Percentiles rank a stretch among this genome's conserved stretches.
Conservation (phyloP, 75 land plant species). For the Cunninghamia lanceolata region DNA sequence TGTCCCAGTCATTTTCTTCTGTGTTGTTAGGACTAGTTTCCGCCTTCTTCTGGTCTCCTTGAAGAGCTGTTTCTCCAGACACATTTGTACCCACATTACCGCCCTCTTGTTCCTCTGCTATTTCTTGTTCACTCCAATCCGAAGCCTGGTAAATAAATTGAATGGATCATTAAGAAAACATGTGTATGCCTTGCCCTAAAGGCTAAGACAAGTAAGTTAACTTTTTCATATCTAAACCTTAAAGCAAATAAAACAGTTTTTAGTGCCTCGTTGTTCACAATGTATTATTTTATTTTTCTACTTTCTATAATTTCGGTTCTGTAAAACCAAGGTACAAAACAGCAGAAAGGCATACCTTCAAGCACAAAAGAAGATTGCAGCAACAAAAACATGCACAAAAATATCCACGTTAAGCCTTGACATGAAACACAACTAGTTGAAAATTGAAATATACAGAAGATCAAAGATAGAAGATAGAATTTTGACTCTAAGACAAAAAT, state of each 20-base stretch:
- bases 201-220: neutral
- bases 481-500: too few species aligned
- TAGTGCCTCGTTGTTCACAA: neutral
- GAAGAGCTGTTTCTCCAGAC: constrained; percentile 28
- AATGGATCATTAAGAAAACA: neutral
- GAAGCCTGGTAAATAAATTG: constrained; percentile 8
- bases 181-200: neutral
- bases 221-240: neutral
- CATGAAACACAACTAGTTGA: too few species aligned
- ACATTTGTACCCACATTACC: constrained; percentile 25
- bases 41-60: constrained; percentile 38
- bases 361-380: neutral
- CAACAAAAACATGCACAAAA: neutral
- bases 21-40: constrained; percentile 27
- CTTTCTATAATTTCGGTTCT: neutral
- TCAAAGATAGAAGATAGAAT: too few species aligned
- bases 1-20: constrained; percentile 97
- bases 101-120: constrained; percentile 54
- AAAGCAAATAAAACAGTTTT: neutral
- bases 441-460: too few species aligned
- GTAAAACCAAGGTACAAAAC: neutral
- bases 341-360: neutral
- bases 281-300: neutral
- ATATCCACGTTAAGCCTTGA: neutral
- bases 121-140: constrained; percentile 84